These are phyloP conservation scores for Thalassiosira mediterranea DNA, from an alignment of 352 stramenopile species.

Conservation along the genomic window DNA sequence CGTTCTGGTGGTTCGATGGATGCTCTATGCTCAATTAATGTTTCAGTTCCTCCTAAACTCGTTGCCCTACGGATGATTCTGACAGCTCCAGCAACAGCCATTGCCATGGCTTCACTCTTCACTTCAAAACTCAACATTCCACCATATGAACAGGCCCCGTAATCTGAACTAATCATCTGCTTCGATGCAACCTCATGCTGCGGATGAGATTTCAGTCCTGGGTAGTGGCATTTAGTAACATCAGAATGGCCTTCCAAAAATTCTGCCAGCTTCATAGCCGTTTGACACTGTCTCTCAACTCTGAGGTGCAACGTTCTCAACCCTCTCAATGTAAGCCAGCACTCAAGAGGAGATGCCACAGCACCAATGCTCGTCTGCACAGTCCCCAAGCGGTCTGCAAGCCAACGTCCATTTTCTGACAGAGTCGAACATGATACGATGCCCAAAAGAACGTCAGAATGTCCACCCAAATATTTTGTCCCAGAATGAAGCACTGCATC, in stretches of 20 bases:
- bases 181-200: constrained; percentile 80
- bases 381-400: constrained; percentile 63
- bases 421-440: constrained; percentile 84
- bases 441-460: constrained; percentile 95
- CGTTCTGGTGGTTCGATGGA: no score
- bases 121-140: constrained; percentile 85
- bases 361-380: constrained; percentile 85
- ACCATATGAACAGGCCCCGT: no score
- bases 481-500: constrained; percentile 96
- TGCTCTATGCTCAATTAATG: constrained; percentile 84
- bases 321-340: constrained; percentile 88
- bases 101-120: constrained; percentile 63
- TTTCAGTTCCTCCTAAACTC: constrained; percentile 85
- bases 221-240: constrained; percentile 91
- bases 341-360: constrained; percentile 87
- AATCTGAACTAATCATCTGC: constrained; percentile 83
- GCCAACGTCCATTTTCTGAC: constrained; percentile 77
- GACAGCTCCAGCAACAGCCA: constrained; percentile 71
- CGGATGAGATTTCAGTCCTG: constrained; percentile 86
- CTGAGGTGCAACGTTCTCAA: constrained; percentile 88
- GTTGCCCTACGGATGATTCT: constrained; percentile 75
- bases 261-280: constrained; percentile 88
- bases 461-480: constrained; percentile 98
- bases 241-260: constrained; percentile 85
- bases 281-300: constrained; percentile 85